Base-by-base conservation (phyloP, 805 yeast genomes). In the Ogataea neopini region DNA sequence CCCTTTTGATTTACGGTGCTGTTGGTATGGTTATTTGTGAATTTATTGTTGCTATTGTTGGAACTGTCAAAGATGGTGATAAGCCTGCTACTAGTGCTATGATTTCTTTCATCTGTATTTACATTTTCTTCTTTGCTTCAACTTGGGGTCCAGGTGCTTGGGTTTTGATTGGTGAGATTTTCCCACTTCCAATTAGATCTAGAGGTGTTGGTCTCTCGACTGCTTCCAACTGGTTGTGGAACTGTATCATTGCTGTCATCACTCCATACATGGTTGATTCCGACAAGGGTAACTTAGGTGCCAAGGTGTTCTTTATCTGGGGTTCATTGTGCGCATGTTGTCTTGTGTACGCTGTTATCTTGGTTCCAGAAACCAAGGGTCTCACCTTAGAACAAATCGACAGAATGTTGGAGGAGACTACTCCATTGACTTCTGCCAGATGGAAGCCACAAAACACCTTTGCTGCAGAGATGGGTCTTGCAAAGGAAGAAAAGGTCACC, bases 81-180 rank as follows among this genome's bases (percentile, higher is more conserved):
- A 47, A 44, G 2, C 49, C 52, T 15, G 63, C 70, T 22, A 68
- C 62, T 46, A 53, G 50, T 37, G 70, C 69, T 15, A 63, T 67
- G 67, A 61, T 68, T 51, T 48, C 70, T 8, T 74, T 79, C 59
- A 71, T 77, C 47, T 79, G 83, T 62, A 63, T 75, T 33, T 88
- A 84, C 63, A 83, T 88, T 56, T 81, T 84, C 46, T 83, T 83
- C 64, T 85, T 86, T 70, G 95, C 94, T 7, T 75, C 88, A 3
- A 79, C 92, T 19, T 88, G 94, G 92, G 92, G 92, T 64, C 90
- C 94, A 33, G 80, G 79, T 51, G 81, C 80, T 33, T 87, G 92
- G 91, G 87, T 80, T 40, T 66, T 79, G 46, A 66, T 71, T 58
- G 81, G 82, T 58, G 85, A 80, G 58, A 68, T 77, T 40, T 86